phyloP scores from a whole-genome alignment of 164 flowering plant genomes.

The Tetracentron sinense region DNA sequence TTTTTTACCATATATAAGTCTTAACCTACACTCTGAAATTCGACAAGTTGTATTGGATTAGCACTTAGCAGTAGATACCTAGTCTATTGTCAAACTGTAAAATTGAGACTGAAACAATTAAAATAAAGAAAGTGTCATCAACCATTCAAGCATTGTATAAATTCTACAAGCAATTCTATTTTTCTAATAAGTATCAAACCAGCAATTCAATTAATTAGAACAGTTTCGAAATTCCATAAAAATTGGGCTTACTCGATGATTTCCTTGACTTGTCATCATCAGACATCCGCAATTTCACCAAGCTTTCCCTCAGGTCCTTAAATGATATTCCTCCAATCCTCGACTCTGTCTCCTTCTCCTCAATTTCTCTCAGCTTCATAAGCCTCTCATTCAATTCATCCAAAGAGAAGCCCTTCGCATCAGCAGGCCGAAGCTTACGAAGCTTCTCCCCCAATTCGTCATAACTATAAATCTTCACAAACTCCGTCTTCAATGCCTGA shows the following conservation, averaged over 20 bases:
- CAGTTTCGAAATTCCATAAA: not conserved
- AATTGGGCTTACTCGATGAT: conserved; percentile 22
- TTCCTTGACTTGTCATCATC: conserved; percentile 24
- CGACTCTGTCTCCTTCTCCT: conserved; percentile 41
- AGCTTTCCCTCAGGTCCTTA: conserved; percentile 40
- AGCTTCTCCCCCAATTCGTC: conserved; percentile 61
- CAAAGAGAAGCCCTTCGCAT: conserved; percentile 41
- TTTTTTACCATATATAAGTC: no score
- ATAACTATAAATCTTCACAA: conserved; percentile 37
- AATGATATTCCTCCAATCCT: conserved; percentile 18
- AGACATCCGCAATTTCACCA: conserved; percentile 21
- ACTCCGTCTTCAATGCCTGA: conserved; percentile 26
- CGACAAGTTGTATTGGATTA: no score
- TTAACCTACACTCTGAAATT: no score
- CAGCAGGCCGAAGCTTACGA: conserved; percentile 65
- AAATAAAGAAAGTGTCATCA: not conserved
- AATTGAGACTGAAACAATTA: no score
- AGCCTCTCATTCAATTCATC: conserved; percentile 72
- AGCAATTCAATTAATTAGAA: not conserved
- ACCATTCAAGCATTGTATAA: not conserved
- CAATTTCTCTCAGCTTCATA: conserved; percentile 51
- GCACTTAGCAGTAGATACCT: no score
- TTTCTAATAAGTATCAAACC: not conserved
- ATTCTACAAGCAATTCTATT: no score
- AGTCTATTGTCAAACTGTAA: no score